A percentile compares a stretch with the other conserved stretches of the same genome.
Evolutionary conservation across 305 asterid genomes (phyloP).

Genomic region (Plantago coronopus): DNA sequence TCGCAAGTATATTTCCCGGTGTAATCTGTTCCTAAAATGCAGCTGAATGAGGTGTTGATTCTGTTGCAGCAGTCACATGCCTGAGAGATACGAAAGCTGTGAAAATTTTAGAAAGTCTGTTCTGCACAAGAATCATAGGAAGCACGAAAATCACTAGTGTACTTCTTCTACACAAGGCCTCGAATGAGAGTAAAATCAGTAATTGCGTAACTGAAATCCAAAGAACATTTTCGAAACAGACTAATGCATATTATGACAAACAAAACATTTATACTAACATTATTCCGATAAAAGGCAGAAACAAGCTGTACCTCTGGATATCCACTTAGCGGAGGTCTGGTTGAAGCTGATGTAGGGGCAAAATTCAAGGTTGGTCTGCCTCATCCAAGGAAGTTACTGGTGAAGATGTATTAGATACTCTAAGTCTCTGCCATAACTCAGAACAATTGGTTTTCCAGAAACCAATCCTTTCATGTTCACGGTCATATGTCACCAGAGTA

Average conservation of each 20-base stretch:
- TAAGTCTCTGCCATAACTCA: slow-evolving; percentile 81
- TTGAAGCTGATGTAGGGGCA: slow-evolving; percentile 51
- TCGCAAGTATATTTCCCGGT: not conserved
- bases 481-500: slow-evolving; percentile 92
- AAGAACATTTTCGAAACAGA: too few relatives aligned
- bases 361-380: too few relatives aligned
- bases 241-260: too few relatives aligned
- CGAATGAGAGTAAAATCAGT: not conserved
- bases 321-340: slow-evolving; percentile 41
- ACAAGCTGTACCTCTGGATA: slow-evolving; percentile 42
- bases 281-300: slow-evolving; percentile 10
- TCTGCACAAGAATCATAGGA: too few relatives aligned
- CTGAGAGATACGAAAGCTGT: not conserved
- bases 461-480: slow-evolving; percentile 84
- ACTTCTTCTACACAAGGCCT: too few relatives aligned
- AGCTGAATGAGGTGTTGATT: not conserved
- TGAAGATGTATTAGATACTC: slow-evolving; percentile 44
- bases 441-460: slow-evolving; percentile 98
- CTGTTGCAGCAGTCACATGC: not conserved
- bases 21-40: not conserved
- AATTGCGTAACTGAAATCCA: too few relatives aligned
- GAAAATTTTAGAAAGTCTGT: too few relatives aligned
- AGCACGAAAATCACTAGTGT: too few relatives aligned
- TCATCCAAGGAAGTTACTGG: too few relatives aligned
- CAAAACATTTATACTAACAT: too few relatives aligned